A percentile compares a stretch with the other conserved stretches of the same genome.
Evolutionary conservation across 2,329 filamentous ascomycete genomes (phyloP).

Genomic region (Tolypocladium tundrense): DNA sequence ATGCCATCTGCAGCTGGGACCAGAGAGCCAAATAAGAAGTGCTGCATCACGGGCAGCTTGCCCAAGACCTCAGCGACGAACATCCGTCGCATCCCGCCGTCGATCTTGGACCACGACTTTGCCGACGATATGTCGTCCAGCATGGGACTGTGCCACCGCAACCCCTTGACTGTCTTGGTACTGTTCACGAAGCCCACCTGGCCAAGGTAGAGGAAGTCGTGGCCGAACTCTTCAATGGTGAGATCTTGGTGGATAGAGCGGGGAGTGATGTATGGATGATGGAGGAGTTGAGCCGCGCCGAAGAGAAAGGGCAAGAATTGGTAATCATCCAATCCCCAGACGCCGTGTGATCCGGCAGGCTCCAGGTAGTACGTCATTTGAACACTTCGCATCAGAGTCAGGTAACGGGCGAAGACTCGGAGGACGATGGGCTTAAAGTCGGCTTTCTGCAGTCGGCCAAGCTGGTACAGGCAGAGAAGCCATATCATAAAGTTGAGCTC

Average conservation of each 20-base stretch:
- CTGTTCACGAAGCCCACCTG: constrained; percentile 92
- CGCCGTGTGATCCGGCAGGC: constrained; percentile 90
- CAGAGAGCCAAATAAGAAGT: constrained; percentile 86
- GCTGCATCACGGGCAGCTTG: constrained; percentile 96
- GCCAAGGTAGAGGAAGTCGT: constrained; percentile 81
- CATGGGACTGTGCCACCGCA: constrained; percentile 97
- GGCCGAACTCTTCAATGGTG: constrained; percentile 73
- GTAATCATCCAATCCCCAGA: constrained; percentile 97
- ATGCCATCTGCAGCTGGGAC: constrained; percentile 74
- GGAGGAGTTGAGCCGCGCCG: constrained; percentile 78
- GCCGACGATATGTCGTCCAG: constrained; percentile 92
- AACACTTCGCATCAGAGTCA: constrained; percentile 75
- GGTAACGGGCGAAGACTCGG: constrained; percentile 70
- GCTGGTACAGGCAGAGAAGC: constrained; percentile 85
- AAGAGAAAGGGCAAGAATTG: constrained; percentile 95
- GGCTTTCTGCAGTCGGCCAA: constrained; percentile 49
- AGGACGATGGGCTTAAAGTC: constrained; percentile 71
- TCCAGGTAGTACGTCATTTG: constrained; percentile 95
- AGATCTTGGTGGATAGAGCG: constrained; percentile 79
- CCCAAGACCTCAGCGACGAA: constrained; percentile 85
- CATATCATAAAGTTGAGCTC: constrained; percentile 96
- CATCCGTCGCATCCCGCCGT: constrained; percentile 94
- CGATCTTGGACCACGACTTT: constrained; percentile 84
- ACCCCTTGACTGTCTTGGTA: constrained; percentile 88
- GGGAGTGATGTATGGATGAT: constrained; percentile 72